phyloP scores from a whole-genome alignment of 371 early-diverging fungal species.

The Apophysomyces variabilis region DNA sequence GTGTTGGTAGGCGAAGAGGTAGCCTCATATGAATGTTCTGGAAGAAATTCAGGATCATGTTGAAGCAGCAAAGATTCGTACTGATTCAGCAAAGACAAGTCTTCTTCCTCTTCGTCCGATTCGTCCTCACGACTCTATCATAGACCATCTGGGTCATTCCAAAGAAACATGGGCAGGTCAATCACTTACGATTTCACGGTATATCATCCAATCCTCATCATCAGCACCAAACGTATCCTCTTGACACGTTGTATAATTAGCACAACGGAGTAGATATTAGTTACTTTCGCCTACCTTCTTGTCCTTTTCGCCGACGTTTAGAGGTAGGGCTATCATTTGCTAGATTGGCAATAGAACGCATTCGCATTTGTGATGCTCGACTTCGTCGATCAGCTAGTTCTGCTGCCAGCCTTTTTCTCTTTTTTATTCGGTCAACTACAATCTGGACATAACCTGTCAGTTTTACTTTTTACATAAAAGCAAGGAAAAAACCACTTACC shows the following conservation, averaged over 20 bases:
- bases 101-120: conserved; percentile 85
- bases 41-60: conserved; percentile 76
- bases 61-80: conserved; percentile 72
- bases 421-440: conserved; percentile 67
- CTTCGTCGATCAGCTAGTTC: conserved; percentile 87
- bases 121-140: conserved; percentile 81
- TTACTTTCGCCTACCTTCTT: conserved; percentile 46
- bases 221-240: conserved; percentile 94
- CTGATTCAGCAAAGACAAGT: conserved; percentile 63
- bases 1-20: conserved; percentile 54
- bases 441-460: conserved; percentile 7
- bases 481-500: conserved; percentile 18
- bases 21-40: conserved; percentile 55
- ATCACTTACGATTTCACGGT: conserved; percentile 79
- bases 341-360: conserved; percentile 84
- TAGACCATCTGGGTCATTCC: background rate
- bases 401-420: conserved; percentile 65
- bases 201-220: conserved; percentile 92
- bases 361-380: conserved; percentile 83
- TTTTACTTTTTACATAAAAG: background rate
- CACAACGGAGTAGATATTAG: background rate
- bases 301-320: conserved; percentile 62
- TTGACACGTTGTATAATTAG: conserved; percentile 17
- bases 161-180: background rate
- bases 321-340: conserved; percentile 65